Base-by-base conservation (phyloP, 2,329 filamentous ascomycete genomes). In the Claviceps sp. region DNA sequence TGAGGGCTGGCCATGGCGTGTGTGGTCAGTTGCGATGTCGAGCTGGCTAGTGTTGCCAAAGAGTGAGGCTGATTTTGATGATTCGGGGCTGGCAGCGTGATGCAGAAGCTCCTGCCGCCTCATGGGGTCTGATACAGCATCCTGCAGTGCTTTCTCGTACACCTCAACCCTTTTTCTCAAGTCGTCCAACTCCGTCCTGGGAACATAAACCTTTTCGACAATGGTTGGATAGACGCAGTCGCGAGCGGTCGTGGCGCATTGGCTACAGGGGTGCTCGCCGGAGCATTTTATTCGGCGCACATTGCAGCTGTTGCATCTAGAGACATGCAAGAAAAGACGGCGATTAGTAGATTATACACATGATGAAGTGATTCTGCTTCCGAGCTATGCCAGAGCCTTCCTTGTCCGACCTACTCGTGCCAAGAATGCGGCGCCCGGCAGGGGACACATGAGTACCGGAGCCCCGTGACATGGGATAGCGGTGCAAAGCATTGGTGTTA, bases 271-370 rank as follows among this genome's bases (percentile, higher is more conserved):
- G n/a, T 59, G 62, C 4, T 73, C 68, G 46, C 74, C 74, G 13
- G 72, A 75, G 61, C 74, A 77, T 57, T 74, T 76, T 60, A 75
- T 72, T 53, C 74, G 70, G 45, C 73, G 70, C 46, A 75, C 60
- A 62, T 77, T 77, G 64, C 74, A 77, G 60, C 64, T 70, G 58
- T 77, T 77, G 65, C 74, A 77, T 53, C 74, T 76, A 11, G 9
- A 34, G 30, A 34, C 4, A 34, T 11, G 30, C 30, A 34, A 34
- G 9, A 11, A 11, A 34, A 34, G 3, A 4, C 9, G 9, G 26
- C 11, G 30, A 34, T 34, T 34, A 34, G 30, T 34, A 34, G 9
- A 34, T 34, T 11, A 4, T 4, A 34, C 30, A 34, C 3, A 34
- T 11, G 30, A 34, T 34, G 30, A 34, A 34, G 30, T 34, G 30